Evolutionary conservation across 2,329 filamentous ascomycete genomes (phyloP).

Genomic region (Raffaelea albimanens): DNA sequence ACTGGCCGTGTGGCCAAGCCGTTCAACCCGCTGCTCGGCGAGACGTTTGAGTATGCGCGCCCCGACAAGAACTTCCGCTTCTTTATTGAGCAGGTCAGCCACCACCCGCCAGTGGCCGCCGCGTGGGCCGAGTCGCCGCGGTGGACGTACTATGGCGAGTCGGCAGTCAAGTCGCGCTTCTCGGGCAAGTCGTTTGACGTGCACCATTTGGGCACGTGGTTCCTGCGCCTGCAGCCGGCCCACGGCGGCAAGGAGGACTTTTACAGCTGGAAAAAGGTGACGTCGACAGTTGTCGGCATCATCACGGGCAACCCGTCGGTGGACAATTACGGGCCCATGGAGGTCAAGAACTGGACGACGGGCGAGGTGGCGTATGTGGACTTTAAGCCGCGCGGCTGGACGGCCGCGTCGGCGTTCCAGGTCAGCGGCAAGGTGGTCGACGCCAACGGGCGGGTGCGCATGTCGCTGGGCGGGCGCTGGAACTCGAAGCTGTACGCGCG

Average conservation of each 20-base stretch:
- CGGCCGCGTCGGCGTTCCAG: constrained; percentile 82
- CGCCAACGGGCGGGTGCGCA: constrained; percentile 66
- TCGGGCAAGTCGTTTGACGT: constrained; percentile 97
- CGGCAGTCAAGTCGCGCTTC: constrained; percentile 90
- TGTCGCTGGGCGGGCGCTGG: constrained; percentile 90
- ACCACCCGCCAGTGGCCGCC: constrained; percentile 90
- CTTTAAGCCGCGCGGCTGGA: constrained; percentile 95
- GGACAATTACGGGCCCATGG: constrained; percentile 97
- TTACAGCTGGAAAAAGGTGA: constrained; percentile 99
- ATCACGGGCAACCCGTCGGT: constrained; percentile 93
- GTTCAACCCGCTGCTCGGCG: constrained; percentile 91
- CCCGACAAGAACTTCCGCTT: constrained; percentile 97
- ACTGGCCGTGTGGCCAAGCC: constrained; percentile 96
- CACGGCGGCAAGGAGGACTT: constrained; percentile 70
- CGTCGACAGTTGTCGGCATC: constrained; percentile 93
- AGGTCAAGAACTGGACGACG: constrained; percentile 94
- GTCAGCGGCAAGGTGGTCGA: constrained; percentile 81
- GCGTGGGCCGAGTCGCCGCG: constrained; percentile 85
- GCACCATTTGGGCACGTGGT: constrained; percentile 95
- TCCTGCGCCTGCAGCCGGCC: constrained; percentile 71
- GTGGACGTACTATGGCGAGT: constrained; percentile 98
- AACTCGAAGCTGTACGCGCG: constrained; percentile 96
- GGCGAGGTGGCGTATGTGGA: constrained; percentile 83
- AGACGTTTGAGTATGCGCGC: constrained; percentile 92
- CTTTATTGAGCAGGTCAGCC: constrained; percentile 96